Conservation (phyloP, 352 stramenopile genomes). For the Pythium graminicola region DNA sequence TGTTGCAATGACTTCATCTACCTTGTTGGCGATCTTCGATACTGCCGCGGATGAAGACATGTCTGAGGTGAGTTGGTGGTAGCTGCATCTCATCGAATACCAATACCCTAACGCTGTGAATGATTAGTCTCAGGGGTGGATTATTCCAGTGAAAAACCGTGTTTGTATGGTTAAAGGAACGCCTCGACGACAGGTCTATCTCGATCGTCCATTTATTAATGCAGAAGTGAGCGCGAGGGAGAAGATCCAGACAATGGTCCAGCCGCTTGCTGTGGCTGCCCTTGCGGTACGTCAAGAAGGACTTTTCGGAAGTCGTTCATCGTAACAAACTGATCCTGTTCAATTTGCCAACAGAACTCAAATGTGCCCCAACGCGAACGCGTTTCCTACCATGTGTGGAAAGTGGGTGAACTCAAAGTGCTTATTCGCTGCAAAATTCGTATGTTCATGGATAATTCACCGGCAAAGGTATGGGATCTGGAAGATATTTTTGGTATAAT, state of each 20-base stretch:
- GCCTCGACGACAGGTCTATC: constrained; percentile 43
- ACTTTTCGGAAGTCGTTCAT: constrained; percentile 15
- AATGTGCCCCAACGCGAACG: no score
- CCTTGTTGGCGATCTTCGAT: constrained; percentile 67
- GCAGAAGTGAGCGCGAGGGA: constrained; percentile 20
- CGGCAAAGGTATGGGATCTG: constrained; percentile 1
- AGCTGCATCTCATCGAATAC: no score
- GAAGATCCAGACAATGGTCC: constrained; percentile 18
- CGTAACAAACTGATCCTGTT: no score
- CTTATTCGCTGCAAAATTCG: constrained; percentile 53
- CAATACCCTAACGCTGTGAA: no score
- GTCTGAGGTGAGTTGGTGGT: constrained; percentile 18
- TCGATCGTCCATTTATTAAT: constrained; percentile 36
- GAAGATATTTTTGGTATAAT: not conserved
- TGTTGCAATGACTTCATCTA: constrained; percentile 61
- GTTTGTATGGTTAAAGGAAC: constrained; percentile 25
- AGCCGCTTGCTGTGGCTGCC: constrained; percentile 24
- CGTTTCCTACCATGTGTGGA: constrained; percentile 63
- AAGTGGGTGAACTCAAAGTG: constrained; percentile 42
- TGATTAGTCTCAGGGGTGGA: constrained; percentile 36
- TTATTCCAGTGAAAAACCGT: constrained; percentile 53
- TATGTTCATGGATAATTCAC: constrained; percentile 16
- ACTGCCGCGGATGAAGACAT: constrained; percentile 8
- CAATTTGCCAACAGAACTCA: no score
- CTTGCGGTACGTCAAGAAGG: constrained; percentile 29